These are phyloP conservation scores for Aureobasidium pullulans DNA, from an alignment of 2,329 filamentous ascomycete genomes.

Conservation along the genomic window DNA sequence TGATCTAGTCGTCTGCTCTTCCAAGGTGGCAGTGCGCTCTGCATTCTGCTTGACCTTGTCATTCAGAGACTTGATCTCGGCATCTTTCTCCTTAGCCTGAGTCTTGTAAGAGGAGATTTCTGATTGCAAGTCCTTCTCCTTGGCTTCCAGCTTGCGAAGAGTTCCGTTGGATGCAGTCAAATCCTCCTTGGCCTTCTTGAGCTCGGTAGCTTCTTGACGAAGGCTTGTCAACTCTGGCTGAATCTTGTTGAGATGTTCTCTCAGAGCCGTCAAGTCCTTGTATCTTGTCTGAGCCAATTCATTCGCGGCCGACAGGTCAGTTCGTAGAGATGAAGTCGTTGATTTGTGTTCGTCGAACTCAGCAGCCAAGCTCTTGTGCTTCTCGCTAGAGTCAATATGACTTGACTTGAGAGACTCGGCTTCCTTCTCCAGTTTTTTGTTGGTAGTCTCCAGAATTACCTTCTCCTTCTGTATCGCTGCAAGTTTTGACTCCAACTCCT, in stretches of 20 bases:
- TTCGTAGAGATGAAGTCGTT: conserved; percentile 63
- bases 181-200: conserved; percentile 71
- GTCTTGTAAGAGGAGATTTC: conserved; percentile 66
- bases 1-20: conserved; percentile 68
- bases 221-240: conserved; percentile 79
- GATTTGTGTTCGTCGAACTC: conserved; percentile 67
- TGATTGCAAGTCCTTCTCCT: conserved; percentile 70
- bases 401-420: conserved; percentile 49
- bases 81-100: conserved; percentile 64
- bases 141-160: conserved; percentile 68
- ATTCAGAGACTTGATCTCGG: conserved; percentile 68
- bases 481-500: conserved; percentile 52
- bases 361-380: conserved; percentile 49
- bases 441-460: conserved; percentile 53
- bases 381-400: conserved; percentile 41
- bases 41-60: conserved; percentile 73
- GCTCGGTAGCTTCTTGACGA: conserved; percentile 64
- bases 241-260: conserved; percentile 71
- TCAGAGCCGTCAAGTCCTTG: conserved; percentile 76
- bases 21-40: conserved; percentile 61
- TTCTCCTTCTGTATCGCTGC: conserved; percentile 50
- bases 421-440: conserved; percentile 64
- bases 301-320: conserved; percentile 77
- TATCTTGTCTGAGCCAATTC: conserved; percentile 80
- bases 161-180: conserved; percentile 56